Percentiles rank a stretch among this genome's conserved stretches.
Conservation (phyloP, 2,329 filamentous ascomycete genomes). For the Stemphylium lycopersici region DNA sequence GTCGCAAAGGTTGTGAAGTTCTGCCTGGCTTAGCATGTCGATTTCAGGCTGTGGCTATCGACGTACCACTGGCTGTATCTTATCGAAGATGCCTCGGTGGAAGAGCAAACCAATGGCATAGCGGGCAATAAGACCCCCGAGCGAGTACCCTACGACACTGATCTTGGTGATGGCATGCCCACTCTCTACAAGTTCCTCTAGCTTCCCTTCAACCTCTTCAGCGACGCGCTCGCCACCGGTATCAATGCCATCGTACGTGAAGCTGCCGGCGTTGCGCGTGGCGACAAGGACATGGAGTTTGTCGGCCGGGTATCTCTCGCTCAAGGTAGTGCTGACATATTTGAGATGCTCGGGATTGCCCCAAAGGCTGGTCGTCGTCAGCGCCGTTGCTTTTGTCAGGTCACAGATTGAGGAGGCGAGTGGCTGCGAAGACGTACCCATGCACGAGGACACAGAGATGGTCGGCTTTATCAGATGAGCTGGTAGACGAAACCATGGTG, state of each 20-base stretch:
- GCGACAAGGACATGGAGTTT: slow-evolving; percentile 72
- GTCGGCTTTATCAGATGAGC: slow-evolving; percentile 51
- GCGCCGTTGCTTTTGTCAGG: slow-evolving; percentile 5
- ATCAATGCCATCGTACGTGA: slow-evolving; percentile 71
- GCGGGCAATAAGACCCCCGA: slow-evolving; percentile 84
- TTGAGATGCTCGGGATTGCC: slow-evolving; percentile 77
- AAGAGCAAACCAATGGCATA: slow-evolving; percentile 87
- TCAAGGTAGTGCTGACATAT: slow-evolving; percentile 69
- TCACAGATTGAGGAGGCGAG: slow-evolving; percentile 4
- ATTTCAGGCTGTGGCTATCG: slow-evolving; percentile 24
- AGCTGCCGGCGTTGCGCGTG: slow-evolving; percentile 74
- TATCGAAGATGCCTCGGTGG: slow-evolving; percentile 78
- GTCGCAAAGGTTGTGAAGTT: slow-evolving; percentile 95
- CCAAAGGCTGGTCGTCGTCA: slow-evolving; percentile 66
- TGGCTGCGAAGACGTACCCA: slow-evolving; percentile 60
- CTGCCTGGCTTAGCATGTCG: slow-evolving; percentile 48
- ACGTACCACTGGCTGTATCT: slow-evolving; percentile 78
- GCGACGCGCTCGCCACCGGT: slow-evolving; percentile 70
- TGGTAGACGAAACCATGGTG: slow-evolving; percentile 19
- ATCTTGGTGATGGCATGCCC: slow-evolving; percentile 80
- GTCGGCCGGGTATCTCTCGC: slow-evolving; percentile 65
- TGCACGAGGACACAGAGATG: slow-evolving; percentile 81
- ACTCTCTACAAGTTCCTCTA: slow-evolving; percentile 60
- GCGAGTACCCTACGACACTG: slow-evolving; percentile 86
- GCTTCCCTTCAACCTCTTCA: slow-evolving; percentile 65